Evolutionary conservation across 169 alveolate species (phyloP), one percentile per base, ranked within the genome.

Genomic region (Eimeria sp.): DNA sequence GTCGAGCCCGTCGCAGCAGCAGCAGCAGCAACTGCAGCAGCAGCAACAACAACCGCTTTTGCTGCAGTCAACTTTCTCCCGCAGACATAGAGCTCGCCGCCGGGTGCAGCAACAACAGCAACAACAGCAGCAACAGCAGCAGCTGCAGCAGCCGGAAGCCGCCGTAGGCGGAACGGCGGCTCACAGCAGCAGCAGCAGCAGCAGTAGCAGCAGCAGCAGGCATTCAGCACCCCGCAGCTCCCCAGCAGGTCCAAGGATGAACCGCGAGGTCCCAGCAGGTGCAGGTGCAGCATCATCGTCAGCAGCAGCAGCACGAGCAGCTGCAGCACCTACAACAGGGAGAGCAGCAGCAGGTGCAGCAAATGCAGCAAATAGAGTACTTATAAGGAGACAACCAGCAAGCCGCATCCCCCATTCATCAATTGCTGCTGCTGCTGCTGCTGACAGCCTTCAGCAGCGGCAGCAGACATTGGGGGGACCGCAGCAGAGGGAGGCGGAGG

Each of bases 191-290:
- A 67, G 20, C 78, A 67, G 78, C 78, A 67, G 78, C 78, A 67
- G 78, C 78, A 67, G 78, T 25, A 67, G 78, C 78, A 27, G 78
- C 78, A 67, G 78, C 78, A 67, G 78, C 78, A 67, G 78, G 30
- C 20, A 11, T 27, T n/a, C 78, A 9, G 78, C 40, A 27, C 3
- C 20, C 45, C 9, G 40, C 40, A 27, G 20, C 20, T 13, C 78
- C 40, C 78, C 27, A 27, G 30, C 14, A 9, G 78, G 14, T 13
- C 78, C 40, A 27, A 22, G 78, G 78, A 67, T 27, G 78, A 67
- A 4, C 78, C 78, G 45, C 40, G 78, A 67, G 45, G 11, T 22
- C 40, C 78, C 78, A n/a, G 78, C 78, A 67, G 78, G 13, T 3
- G 78, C 78, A 67, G 78, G 27, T 20, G 72, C 72, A 61, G 4